Evolutionary conservation across 805 yeast species (phyloP), one percentile per base, ranked within the genome.

Genomic region (Teunomyces kruisii): DNA sequence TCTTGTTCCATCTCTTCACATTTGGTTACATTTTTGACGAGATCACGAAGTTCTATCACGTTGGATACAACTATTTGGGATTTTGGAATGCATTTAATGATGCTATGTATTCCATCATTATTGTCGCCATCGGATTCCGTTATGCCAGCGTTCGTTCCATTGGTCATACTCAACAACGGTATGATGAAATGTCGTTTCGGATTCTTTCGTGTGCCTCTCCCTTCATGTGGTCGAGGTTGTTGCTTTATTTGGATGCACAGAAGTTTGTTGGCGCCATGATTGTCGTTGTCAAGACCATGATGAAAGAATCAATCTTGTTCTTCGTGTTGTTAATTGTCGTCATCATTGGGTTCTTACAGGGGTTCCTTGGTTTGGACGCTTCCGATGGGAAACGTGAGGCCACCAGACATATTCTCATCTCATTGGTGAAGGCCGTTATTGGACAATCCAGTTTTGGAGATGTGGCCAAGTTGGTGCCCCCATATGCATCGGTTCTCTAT

Each of bases 201-300:
- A 61, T 88, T 2, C 65, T 89, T 39, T 83, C 96, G 0, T 76
- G 90, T 56, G 90, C 87, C 10, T 86, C 96, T 5, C 96, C 96
- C 2, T 72, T 89, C 52, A 83, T 89, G 78, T 89, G 96, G 95
- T 77, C 86, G 2, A 74, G 97, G 40, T 68, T 89, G 40, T 67
- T 89, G 45, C 72, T 89, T 30, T 88, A 75, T 64, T 74, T 88
- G 54, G 97, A 89, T 59, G 85, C 91, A 9, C 81, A 83, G 52
- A 78, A 79, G 54, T 88, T 89, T 62, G 87, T 88, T 40, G 97
- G 97, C 32, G 88, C 90, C 2, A 86, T 89, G 89, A 78, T 89
- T 50, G 92, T 89, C 24, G 92, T 89, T 4, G 68, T 87, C 40
- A 87, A 87, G 57, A 84, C 83, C 46, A 85, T 89, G 88, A 84